Evolutionary conservation across 768 basidiomycete genomes (phyloP).

Genomic region (Rhodotorula kratochvilovae): DNA sequence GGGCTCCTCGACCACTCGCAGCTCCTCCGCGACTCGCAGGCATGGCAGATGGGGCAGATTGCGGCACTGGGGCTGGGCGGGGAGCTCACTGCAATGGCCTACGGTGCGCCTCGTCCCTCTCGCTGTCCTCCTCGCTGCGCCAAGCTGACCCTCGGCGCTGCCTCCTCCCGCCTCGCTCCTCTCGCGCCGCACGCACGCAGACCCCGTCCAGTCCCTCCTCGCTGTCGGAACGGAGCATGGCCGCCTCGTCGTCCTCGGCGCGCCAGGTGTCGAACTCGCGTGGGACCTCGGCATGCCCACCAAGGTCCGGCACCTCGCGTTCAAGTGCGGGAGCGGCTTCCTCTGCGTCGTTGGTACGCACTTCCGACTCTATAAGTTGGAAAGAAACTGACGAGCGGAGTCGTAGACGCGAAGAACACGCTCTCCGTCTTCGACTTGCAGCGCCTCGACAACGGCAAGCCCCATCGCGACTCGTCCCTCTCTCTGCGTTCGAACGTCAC

Average conservation of each 20-base stretch:
- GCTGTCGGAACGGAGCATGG: constrained; percentile 62
- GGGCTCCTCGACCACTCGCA: constrained; percentile 11
- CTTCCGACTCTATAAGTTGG: not conserved
- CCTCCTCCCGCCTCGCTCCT: not conserved
- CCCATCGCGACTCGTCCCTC: constrained; percentile 35
- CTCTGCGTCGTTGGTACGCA: constrained; percentile 62
- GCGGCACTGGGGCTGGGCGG: constrained; percentile 21
- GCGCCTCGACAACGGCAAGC: constrained; percentile 36
- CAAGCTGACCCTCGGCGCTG: not conserved
- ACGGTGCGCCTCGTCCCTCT: constrained; percentile 7
- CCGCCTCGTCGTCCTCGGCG: constrained; percentile 62
- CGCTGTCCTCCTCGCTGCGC: not conserved
- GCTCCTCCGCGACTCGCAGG: not conserved
- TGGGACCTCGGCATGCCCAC: constrained; percentile 53
- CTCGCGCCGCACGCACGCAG: constrained; percentile 38
- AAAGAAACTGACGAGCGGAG: not conserved
- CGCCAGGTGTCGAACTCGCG: constrained; percentile 59
- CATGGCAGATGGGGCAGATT: constrained; percentile 24
- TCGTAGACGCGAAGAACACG: constrained; percentile 45
- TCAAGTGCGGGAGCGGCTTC: constrained; percentile 57
- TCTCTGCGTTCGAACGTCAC: constrained; percentile 36
- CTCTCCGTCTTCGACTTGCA: constrained; percentile 41
- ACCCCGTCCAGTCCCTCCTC: constrained; percentile 48
- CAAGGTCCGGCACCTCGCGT: constrained; percentile 60
- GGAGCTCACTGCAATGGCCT: constrained; percentile 30